Evolutionary conservation across 345 rosid species (phyloP), one percentile per base, ranked within the genome.

Genomic region (Linum usitatissimum): DNA sequence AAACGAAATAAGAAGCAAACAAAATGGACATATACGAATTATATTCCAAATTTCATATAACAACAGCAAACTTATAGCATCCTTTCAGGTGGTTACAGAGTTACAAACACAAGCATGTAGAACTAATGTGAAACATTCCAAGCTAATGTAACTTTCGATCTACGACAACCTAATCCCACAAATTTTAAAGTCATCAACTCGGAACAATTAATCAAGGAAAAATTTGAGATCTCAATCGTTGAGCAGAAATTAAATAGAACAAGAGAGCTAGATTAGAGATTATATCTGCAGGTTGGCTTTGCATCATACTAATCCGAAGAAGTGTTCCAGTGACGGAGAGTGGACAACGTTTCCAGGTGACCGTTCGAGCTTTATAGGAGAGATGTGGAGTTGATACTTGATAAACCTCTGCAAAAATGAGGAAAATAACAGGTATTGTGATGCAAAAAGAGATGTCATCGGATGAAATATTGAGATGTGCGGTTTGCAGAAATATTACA

Each of bases 381-480:
- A 81, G 61, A 89, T 64, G 12, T 81, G 95, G 71, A 92, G 96
- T 83, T 85, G 91, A 74, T 87, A 85, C 72, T 84, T 87, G 83
- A 92, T 92, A 79, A 94, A 90, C 77, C 97, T 86, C 99, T 94
- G 96, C 59, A 69, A 45, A 55, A 53, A 59, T 38, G 20, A 6
- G 39, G 55, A 12, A 8, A 54, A 30, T 67, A 61, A 61, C 51
- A 45, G 15, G 3, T 3, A 4, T 45, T 45, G 51, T 45, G 51
- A 45, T 34, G 51, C 51, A 45, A 45, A 6, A 45, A 13, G 10
- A 45, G 10, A 9, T 17, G 10, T 45, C 4, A 10, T 45, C 4
- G 17, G 51, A 45, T 12, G 51, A 45, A 45, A 45, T 0, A 4
- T 34, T 34, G 38, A 7, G 38, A 34, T 4, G 6, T 5, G 3